Base-by-base conservation (phyloP, 805 yeast genomes). In the Sungouiozyma intestinalis region DNA sequence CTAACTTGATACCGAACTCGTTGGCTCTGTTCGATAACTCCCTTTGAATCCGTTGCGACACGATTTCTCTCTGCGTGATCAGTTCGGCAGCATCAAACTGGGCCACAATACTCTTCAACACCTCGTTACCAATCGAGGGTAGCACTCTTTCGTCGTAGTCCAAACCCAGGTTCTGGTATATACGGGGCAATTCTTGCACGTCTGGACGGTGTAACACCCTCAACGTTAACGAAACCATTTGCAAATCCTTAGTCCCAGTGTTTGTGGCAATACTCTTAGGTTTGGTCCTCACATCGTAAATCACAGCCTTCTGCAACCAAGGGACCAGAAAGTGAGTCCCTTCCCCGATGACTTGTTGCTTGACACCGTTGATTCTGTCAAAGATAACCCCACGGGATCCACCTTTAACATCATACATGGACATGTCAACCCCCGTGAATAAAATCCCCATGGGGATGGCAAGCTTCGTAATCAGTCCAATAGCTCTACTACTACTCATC, bases 171-270 rank as follows among this genome's bases (percentile, higher is more conserved):
- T 77, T 77, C 67, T 88, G 97, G 68, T 92, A 92, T 48, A 92
- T 92, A 27, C 65, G 65, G 17, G 98, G 97, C 55, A 92, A 72
- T 48, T 73, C 74, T 53, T 70, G 62, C 39, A 92, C 94, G 47
- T 87, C 95, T 0, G 98, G 98, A 57, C 97, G 76, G 66, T 86
- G 95, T 52, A 92, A 71, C 36, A 92, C 95, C 57, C 98, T 77
- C 58, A 92, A 72, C 3, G 97, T 92, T 60, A 92, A 70, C 8
- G 94, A 80, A 32, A 92, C 98, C 74, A 83, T 90, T 67, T 92
- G 98, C 65, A 92, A 72, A 67, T 92, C 98, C 66, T 90, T 92
- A 18, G 97, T 86, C 32, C 98, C 98, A 1, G 98, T 92, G 49
- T 87, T 85, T 17, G 97, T 82, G 36, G 94, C 79, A 56, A 92